Evolutionary conservation across 495 filamentous ascomycete species (phyloP).

Genomic region (Aspergillus steynii): DNA sequence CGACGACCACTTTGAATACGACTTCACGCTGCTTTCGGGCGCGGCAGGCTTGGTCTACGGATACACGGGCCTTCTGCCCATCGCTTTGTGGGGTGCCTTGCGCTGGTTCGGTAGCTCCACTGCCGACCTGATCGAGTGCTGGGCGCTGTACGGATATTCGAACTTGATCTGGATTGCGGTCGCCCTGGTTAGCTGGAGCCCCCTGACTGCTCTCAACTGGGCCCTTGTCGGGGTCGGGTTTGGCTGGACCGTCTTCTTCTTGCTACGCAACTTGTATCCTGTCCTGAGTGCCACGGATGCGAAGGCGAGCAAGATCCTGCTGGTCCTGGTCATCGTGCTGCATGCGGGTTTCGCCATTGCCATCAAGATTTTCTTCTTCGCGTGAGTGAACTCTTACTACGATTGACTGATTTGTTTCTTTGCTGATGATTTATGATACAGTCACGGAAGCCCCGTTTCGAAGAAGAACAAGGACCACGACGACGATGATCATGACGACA

Average conservation of each 20-base stretch:
- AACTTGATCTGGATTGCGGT: constrained; percentile 97
- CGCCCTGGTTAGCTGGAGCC: constrained; percentile 86
- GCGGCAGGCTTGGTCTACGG: constrained; percentile 91
- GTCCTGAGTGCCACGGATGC: constrained; percentile 89
- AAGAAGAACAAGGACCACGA: constrained; percentile 47
- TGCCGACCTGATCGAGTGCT: constrained; percentile 78
- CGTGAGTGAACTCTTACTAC: constrained; percentile 44
- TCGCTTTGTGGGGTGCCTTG: constrained; percentile 82
- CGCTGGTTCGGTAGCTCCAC: constrained; percentile 94
- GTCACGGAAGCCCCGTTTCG: constrained; percentile 64
- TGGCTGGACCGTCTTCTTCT: constrained; percentile 78
- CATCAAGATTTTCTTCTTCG: constrained; percentile 97
- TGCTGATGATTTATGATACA: constrained; percentile 26
- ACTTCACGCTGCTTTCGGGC: constrained; percentile 80
- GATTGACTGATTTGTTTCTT: background rate
- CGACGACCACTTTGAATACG: constrained; percentile 72
- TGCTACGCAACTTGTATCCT: constrained; percentile 90
- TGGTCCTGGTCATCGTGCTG: constrained; percentile 78
- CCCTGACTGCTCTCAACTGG: constrained; percentile 83
- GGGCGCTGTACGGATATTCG: constrained; percentile 90
- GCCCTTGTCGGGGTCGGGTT: constrained; percentile 91
- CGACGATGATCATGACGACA: constrained; percentile 25
- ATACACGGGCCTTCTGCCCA: constrained; percentile 82
- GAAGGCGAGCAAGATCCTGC: constrained; percentile 83
- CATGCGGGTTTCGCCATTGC: constrained; percentile 87